These are phyloP conservation scores for Auricularia cornea DNA, from an alignment of 768 basidiomycete genomes.

Conservation along the genomic window DNA sequence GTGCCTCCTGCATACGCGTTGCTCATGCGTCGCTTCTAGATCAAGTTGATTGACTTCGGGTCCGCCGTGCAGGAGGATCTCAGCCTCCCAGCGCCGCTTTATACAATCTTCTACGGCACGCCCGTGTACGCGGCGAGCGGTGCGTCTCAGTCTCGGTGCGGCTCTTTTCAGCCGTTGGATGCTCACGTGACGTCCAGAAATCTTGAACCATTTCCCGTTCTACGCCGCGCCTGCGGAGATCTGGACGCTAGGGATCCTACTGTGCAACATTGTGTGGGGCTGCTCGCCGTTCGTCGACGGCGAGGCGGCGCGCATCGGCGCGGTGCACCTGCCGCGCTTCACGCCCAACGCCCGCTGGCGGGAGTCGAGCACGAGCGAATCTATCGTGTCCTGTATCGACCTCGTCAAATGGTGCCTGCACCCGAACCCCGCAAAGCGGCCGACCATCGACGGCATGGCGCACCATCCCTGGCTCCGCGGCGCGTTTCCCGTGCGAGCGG, in stretches of 20 bases:
- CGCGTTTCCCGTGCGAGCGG: not conserved
- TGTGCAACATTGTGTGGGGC: constrained; percentile 91
- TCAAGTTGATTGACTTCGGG: constrained; percentile 95
- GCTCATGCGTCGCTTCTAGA: constrained; percentile 38
- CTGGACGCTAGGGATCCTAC: constrained; percentile 91
- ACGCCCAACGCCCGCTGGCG: not conserved
- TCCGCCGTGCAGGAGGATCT: constrained; percentile 74
- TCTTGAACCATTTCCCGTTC: too few relatives aligned
- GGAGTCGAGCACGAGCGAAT: constrained; percentile 25
- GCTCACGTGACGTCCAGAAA: constrained; percentile 87
- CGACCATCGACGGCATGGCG: constrained; percentile 73
- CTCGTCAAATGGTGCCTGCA: constrained; percentile 75
- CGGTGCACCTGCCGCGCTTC: constrained; percentile 35
- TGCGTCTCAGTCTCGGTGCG: not conserved
- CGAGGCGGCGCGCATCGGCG: constrained; percentile 65
- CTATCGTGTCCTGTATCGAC: constrained; percentile 40
- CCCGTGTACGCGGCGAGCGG: constrained; percentile 78
- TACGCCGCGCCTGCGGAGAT: constrained; percentile 59
- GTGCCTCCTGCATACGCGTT: not conserved
- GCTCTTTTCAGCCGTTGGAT: too few relatives aligned
- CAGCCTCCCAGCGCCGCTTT: constrained; percentile 49
- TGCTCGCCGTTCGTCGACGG: constrained; percentile 88
- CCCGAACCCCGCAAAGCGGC: constrained; percentile 70
- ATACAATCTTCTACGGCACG: constrained; percentile 82
- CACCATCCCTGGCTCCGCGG: constrained; percentile 69